These are phyloP conservation scores for Melampsora americana DNA, from an alignment of 1,284 basidiomycete species.

Conservation along the genomic window DNA sequence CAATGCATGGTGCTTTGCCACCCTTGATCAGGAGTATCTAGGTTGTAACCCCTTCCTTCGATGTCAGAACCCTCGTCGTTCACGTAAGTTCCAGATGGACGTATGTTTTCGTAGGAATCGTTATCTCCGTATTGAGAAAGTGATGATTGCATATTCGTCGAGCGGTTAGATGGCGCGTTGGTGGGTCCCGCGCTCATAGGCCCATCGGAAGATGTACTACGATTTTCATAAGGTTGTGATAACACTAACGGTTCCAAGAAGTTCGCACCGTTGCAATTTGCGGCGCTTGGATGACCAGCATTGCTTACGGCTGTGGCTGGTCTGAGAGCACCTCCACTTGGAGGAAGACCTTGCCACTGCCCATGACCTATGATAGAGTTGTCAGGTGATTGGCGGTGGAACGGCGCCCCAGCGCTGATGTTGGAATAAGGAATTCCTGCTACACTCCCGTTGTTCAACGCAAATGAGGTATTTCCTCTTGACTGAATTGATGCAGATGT, in stretches of 20 bases:
- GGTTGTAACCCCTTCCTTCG: not conserved
- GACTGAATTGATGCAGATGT: not conserved
- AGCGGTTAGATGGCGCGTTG: not conserved
- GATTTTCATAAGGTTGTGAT: conserved; percentile 36
- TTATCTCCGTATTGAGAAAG: conserved; percentile 6
- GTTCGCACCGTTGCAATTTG: too few relatives aligned
- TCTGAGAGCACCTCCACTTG: conserved; percentile 8
- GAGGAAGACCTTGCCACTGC: conserved; percentile 13
- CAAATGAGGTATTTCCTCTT: conserved; percentile 14
- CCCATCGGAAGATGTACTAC: not conserved
- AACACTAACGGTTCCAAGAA: conserved; percentile 40
- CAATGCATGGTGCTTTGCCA: not conserved
- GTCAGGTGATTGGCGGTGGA: conserved; percentile 15
- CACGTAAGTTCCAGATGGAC: not conserved
- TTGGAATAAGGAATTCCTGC: conserved; percentile 13
- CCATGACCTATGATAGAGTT: conserved; percentile 5
- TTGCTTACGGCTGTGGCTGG: not conserved
- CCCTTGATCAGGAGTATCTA: conserved; percentile 1
- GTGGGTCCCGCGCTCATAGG: not conserved
- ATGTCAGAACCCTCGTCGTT: conserved; percentile 1
- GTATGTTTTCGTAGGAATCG: conserved; percentile 1
- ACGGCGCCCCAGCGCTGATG: conserved; percentile 11
- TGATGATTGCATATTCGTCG: not conserved
- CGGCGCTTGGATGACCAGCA: not conserved
- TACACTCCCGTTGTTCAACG: not conserved